Conservation (phyloP, 2,329 filamentous ascomycete species). For the Colletotrichum aenigma region DNA sequence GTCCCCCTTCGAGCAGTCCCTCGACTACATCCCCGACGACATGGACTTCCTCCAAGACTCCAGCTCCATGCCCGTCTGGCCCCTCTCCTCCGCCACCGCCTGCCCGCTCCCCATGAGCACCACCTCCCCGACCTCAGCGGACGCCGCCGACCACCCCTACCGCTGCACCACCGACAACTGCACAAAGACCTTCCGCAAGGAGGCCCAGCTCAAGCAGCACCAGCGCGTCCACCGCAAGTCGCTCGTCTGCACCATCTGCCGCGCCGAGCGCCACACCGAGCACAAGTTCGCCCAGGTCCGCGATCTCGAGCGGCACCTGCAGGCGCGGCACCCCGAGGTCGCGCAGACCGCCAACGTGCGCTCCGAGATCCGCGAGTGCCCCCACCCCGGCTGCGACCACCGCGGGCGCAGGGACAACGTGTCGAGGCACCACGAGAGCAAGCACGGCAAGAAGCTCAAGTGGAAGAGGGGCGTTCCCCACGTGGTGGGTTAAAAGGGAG, state of each 20-base stretch:
- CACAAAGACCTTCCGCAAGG: slow-evolving; percentile 21
- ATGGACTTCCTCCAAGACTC: neutral
- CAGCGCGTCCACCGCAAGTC: slow-evolving; percentile 23
- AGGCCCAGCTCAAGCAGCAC: slow-evolving; percentile 23
- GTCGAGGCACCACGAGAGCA: slow-evolving; percentile 22
- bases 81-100: neutral
- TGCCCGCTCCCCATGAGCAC: neutral
- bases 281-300: slow-evolving; percentile 24
- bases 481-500: slow-evolving; percentile 7
- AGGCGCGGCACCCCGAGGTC: slow-evolving; percentile 20
- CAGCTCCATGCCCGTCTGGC: neutral
- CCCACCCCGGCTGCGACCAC: slow-evolving; percentile 20
- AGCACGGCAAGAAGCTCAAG: slow-evolving; percentile 22
- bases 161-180: slow-evolving; percentile 18
- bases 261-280: slow-evolving; percentile 15
- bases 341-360: slow-evolving; percentile 17
- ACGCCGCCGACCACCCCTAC: slow-evolving; percentile 6
- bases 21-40: slow-evolving; percentile 12
- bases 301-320: slow-evolving; percentile 24
- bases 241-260: slow-evolving; percentile 21
- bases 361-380: slow-evolving; percentile 21
- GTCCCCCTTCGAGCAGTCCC: slow-evolving; percentile 7
- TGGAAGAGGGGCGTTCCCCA: slow-evolving; percentile 21
- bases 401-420: slow-evolving; percentile 21
- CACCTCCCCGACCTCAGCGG: neutral